Conservation (phyloP, 192 early-diverging fungal species). For the Coemansia sp. region DNA sequence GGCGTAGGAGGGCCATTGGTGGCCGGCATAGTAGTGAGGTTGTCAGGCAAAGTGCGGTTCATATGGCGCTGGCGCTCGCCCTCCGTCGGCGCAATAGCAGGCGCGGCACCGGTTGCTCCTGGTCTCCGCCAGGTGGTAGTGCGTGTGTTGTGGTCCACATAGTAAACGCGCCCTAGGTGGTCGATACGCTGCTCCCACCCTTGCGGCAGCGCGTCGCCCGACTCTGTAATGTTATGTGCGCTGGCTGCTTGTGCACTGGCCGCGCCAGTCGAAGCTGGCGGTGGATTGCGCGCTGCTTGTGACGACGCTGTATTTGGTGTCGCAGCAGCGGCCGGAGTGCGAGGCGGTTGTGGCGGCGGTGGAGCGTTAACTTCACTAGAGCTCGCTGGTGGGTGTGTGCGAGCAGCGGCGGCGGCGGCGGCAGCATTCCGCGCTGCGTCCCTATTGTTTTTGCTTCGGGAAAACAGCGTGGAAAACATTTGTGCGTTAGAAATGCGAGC, state of each 20-base stretch:
- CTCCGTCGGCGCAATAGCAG: constrained; percentile 60
- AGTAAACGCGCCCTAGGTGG: constrained; percentile 92
- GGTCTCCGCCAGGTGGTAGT: constrained; percentile 90
- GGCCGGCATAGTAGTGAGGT: constrained; percentile 9
- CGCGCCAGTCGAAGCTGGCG: constrained; percentile 2
- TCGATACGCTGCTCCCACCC: constrained; percentile 98
- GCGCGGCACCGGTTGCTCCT: constrained; percentile 18
- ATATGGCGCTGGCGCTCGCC: constrained; percentile 78
- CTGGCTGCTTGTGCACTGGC: constrained; percentile 6
- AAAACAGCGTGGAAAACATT: constrained; percentile 56
- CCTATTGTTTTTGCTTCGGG: constrained; percentile 48
- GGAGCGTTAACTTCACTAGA: constrained; percentile 19
- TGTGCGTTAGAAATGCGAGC: constrained; percentile 19
- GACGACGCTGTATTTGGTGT: neutral
- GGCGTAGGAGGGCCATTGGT: constrained; percentile 3
- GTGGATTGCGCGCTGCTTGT: neutral
- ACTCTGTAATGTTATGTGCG: constrained; percentile 25
- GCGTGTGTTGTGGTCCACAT: constrained; percentile 97
- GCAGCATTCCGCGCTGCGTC: constrained; percentile 20
- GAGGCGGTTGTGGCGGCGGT: constrained; percentile 28
- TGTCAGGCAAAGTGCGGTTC: constrained; percentile 82
- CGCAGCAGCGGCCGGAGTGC: constrained; percentile 11
- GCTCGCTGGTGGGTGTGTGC: constrained; percentile 15
- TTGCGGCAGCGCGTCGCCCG: constrained; percentile 42
- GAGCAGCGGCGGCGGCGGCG: constrained; percentile 25